A percentile compares a stretch with the other conserved stretches of the same genome.
Evolutionary conservation across 345 rosid species (phyloP).

Genomic region (Eucalyptus curtisii): DNA sequence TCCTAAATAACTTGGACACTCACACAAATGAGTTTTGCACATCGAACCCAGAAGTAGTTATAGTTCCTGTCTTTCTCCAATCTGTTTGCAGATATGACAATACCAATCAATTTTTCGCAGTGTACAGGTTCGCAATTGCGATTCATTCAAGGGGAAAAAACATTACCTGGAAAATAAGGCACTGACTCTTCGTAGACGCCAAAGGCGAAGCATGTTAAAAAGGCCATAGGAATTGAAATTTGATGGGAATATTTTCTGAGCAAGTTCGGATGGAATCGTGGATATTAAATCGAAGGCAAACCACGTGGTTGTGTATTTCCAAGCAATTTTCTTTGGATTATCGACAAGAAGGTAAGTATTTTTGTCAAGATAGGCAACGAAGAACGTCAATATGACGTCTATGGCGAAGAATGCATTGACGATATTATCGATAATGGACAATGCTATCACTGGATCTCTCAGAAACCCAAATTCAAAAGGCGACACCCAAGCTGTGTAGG

Average conservation of each 20-base stretch:
- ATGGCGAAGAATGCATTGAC: slow-evolving; percentile 86
- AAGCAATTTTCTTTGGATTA: slow-evolving; percentile 53
- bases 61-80: slow-evolving; percentile 87
- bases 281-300: slow-evolving; percentile 65
- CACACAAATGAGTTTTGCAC: slow-evolving; percentile 82
- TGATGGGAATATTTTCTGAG: slow-evolving; percentile 41
- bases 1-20: slow-evolving; percentile 9
- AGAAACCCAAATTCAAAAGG: slow-evolving; percentile 93
- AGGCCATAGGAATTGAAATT: slow-evolving; percentile 44
- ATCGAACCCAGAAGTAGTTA: slow-evolving; percentile 95
- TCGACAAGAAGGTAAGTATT: slow-evolving; percentile 63
- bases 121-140: background rate
- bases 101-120: background rate
- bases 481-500: slow-evolving; percentile 90
- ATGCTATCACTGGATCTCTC: slow-evolving; percentile 29
- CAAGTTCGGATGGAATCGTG: slow-evolving; percentile 70
- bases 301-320: slow-evolving; percentile 76
- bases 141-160: background rate
- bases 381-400: slow-evolving; percentile 77
- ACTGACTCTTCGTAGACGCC: slow-evolving; percentile 98
- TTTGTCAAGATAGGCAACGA: slow-evolving; percentile 73
- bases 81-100: slow-evolving; percentile 20
- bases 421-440: slow-evolving; percentile 60
- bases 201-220: slow-evolving; percentile 90
- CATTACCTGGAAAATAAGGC: slow-evolving; percentile 77